phyloP scores from a whole-genome alignment of 768 basidiomycete genomes.

The Tulasnella sp. region DNA sequence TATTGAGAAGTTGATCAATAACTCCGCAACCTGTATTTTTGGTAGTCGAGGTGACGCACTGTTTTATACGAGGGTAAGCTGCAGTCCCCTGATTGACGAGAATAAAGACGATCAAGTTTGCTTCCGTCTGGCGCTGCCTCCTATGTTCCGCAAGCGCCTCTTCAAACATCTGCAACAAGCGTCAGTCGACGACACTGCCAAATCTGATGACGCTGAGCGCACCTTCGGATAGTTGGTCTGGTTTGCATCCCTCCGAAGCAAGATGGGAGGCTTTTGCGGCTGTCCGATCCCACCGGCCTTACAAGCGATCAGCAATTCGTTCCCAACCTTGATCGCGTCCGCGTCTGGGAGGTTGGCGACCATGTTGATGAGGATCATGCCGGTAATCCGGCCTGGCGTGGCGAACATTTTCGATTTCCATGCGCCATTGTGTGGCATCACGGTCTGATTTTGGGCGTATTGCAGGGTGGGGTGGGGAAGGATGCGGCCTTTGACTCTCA shows the following conservation, averaged over 20 bases:
- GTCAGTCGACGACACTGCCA: neutral
- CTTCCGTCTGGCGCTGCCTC: neutral
- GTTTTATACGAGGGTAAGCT: neutral
- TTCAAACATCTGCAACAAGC: neutral
- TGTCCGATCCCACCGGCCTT: neutral
- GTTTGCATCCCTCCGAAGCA: neutral
- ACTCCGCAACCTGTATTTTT: neutral
- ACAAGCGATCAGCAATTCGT: neutral
- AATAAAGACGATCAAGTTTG: neutral
- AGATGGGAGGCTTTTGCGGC: neutral
- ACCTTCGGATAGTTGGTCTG: no score
- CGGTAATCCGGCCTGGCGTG: neutral
- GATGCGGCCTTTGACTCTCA: conserved; percentile 48
- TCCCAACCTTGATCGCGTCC: neutral
- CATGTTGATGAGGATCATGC: neutral
- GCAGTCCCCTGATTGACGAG: neutral
- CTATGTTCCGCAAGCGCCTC: neutral
- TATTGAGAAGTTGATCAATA: conserved; percentile 23
- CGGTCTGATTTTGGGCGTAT: conserved; percentile 32
- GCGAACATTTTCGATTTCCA: neutral
- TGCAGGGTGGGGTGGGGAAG: conserved; percentile 50
- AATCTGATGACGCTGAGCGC: neutral
- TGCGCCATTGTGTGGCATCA: neutral
- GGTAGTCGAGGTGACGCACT: neutral
- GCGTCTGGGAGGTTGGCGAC: neutral